These are phyloP conservation scores for Chaetoceros muelleri DNA, from an alignment of 108 stramenopile species.

Conservation along the genomic window DNA sequence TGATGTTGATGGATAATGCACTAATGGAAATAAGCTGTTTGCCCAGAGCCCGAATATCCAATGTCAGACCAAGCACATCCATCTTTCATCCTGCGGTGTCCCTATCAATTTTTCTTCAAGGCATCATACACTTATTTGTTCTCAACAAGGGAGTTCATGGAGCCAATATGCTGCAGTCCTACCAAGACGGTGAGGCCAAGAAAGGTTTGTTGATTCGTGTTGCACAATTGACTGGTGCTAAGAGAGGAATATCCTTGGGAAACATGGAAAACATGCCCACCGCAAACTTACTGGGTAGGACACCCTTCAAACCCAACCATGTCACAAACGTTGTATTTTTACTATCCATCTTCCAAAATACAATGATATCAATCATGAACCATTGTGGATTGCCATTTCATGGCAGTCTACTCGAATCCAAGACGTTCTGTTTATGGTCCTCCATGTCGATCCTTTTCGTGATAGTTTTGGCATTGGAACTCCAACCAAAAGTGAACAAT, in stretches of 20 bases:
- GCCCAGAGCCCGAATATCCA: constrained; percentile 32
- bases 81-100: constrained; percentile 26
- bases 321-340: constrained; percentile 51
- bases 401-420: constrained; percentile 29
- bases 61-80: constrained; percentile 28
- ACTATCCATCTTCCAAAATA: constrained; percentile 46
- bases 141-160: constrained; percentile 23
- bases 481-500: neutral
- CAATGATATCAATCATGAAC: constrained; percentile 34
- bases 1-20: constrained; percentile 17
- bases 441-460: neutral
- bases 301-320: constrained; percentile 49
- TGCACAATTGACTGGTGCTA: neutral
- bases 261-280: constrained; percentile 3
- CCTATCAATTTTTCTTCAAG: constrained; percentile 28
- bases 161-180: constrained; percentile 21
- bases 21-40: constrained; percentile 30
- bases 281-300: constrained; percentile 23
- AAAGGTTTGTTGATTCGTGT: neutral
- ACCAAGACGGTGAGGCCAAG: neutral
- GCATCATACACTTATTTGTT: constrained; percentile 31
- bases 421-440: neutral
- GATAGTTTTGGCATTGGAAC: neutral
- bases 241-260: neutral
- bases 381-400: constrained; percentile 45